phyloP scores from a whole-genome alignment of 768 basidiomycete species.

The Jaapia argillacea region DNA sequence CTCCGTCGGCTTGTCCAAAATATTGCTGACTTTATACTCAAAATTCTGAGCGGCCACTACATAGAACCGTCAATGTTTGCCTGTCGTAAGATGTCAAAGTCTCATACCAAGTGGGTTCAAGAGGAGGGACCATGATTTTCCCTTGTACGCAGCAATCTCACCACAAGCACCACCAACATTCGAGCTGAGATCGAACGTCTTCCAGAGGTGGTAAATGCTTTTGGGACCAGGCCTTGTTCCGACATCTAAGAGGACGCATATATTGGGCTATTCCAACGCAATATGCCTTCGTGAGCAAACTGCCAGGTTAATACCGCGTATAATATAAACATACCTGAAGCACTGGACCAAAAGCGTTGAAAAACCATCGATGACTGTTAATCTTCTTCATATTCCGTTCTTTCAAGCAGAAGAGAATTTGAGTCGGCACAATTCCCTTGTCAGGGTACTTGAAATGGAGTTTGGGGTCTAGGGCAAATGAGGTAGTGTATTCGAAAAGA shows the following conservation, averaged over 20 bases:
- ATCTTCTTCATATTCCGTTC: conserved; percentile 97
- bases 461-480: conserved; percentile 70
- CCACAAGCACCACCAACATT: conserved; percentile 95
- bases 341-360: conserved; percentile 84
- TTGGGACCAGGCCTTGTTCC: conserved; percentile 86
- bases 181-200: conserved; percentile 84
- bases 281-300: too few relatives aligned
- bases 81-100: background rate
- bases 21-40: conserved; percentile 88
- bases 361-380: conserved; percentile 95
- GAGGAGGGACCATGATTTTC: conserved; percentile 72
- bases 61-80: background rate
- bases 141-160: conserved; percentile 92
- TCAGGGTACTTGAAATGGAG: conserved; percentile 83
- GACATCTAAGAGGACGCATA: conserved; percentile 89
- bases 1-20: conserved; percentile 85
- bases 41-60: conserved; percentile 92
- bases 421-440: conserved; percentile 90
- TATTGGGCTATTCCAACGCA: conserved; percentile 52
- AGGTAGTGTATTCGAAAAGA: conserved; percentile 82
- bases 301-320: too few relatives aligned
- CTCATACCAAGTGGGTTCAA: conserved; percentile 73
- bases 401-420: conserved; percentile 85
- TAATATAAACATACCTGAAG: conserved; percentile 46
- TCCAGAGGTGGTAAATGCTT: conserved; percentile 93